These are phyloP conservation scores for Hericium erinaceus DNA, from an alignment of 768 basidiomycete genomes.

Conservation along the genomic window DNA sequence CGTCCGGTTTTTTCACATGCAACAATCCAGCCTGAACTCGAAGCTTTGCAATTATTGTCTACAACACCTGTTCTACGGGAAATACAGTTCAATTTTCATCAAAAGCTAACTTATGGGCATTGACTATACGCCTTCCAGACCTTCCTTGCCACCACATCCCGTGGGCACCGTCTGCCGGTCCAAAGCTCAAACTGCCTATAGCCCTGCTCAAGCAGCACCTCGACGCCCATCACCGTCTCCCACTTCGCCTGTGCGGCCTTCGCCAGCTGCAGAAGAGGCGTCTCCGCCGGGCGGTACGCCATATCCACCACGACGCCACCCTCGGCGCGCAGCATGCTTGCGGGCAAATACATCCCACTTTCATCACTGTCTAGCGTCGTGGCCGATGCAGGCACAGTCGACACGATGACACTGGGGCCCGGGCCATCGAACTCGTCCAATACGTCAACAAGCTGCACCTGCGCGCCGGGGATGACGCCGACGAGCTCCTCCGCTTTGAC, in stretches of 20 bases:
- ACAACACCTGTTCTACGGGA: too few relatives aligned
- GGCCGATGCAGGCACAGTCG: slow-evolving; percentile 73
- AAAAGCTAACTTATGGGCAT: too few relatives aligned
- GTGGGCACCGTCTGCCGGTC: slow-evolving; percentile 63
- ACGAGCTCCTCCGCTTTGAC: slow-evolving; percentile 66
- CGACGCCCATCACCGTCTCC: slow-evolving; percentile 68
- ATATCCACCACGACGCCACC: slow-evolving; percentile 83
- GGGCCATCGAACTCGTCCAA: slow-evolving; percentile 41
- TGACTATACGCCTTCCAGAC: slow-evolving; percentile 39
- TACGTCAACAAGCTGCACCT: slow-evolving; percentile 49
- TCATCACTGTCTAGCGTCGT: slow-evolving; percentile 32
- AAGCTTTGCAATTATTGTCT: too few relatives aligned
- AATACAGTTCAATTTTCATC: too few relatives aligned
- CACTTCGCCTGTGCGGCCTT: slow-evolving; percentile 42
- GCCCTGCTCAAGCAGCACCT: slow-evolving; percentile 84
- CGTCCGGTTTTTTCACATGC: too few relatives aligned
- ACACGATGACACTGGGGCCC: slow-evolving; percentile 69
- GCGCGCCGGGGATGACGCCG: slow-evolving; percentile 53
- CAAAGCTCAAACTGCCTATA: slow-evolving; percentile 77
- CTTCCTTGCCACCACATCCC: slow-evolving; percentile 30
- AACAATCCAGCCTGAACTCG: too few relatives aligned
- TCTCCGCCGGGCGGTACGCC: slow-evolving; percentile 87
- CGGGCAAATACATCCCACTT: slow-evolving; percentile 39
- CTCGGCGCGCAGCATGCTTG: slow-evolving; percentile 44
- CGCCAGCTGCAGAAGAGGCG: slow-evolving; percentile 70